Evolutionary conservation across 345 rosid genomes (phyloP).

Genomic region (Eucalyptus curtisii): DNA sequence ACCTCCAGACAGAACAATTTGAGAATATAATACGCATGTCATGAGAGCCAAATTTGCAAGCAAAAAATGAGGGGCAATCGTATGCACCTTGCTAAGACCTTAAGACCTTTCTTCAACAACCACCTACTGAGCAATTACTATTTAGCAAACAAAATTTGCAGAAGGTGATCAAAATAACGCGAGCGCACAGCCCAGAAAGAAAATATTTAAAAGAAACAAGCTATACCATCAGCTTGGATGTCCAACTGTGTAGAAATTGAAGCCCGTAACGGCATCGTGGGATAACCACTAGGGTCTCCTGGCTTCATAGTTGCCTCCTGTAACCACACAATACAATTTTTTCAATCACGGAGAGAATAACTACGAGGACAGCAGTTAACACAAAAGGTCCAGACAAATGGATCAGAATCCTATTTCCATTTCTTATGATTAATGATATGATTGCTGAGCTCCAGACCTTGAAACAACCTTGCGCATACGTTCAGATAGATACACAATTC

Average conservation of each 20-base stretch:
- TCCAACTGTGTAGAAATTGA: constrained; percentile 8
- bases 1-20: neutral
- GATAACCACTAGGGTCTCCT: constrained; percentile 26
- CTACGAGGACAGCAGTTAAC: neutral
- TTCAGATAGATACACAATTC: neutral
- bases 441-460: neutral
- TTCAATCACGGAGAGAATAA: neutral
- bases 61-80: neutral
- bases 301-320: constrained; percentile 46
- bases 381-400: neutral
- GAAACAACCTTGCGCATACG: neutral
- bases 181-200: neutral
- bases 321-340: neutral
- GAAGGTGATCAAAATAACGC: neutral
- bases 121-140: neutral
- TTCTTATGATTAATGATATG: neutral
- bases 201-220: neutral
- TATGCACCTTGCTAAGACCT: neutral
- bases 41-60: neutral
- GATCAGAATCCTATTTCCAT: neutral
- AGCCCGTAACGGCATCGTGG: constrained; percentile 19
- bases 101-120: neutral
- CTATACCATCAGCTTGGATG: constrained; percentile 29
- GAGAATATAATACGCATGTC: neutral
- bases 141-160: neutral